A percentile compares a stretch with the other conserved stretches of the same genome.
Evolutionary conservation across 2,329 filamentous ascomycete genomes (phyloP).

Genomic region (Claviceps pazoutovae): DNA sequence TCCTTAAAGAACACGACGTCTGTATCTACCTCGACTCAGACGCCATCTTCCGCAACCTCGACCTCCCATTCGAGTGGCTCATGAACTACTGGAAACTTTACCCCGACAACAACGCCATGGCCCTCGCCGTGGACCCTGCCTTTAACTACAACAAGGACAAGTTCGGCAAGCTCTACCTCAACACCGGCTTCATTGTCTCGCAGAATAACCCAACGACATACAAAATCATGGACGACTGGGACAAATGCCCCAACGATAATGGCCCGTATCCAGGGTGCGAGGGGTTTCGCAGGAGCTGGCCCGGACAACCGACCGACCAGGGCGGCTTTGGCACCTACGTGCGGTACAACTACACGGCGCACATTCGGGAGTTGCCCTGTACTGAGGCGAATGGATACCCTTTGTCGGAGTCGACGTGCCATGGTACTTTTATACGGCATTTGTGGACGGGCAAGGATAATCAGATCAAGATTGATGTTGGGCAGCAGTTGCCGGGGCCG

Average conservation of each 20-base stretch:
- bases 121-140: slow-evolving; percentile 26
- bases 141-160: slow-evolving; percentile 25
- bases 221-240: slow-evolving; percentile 35
- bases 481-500: slow-evolving; percentile 22
- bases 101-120: slow-evolving; percentile 25
- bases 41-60: slow-evolving; percentile 28
- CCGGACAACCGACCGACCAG: slow-evolving; percentile 27
- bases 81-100: slow-evolving; percentile 32
- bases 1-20: slow-evolving; percentile 28
- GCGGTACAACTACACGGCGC: slow-evolving; percentile 27
- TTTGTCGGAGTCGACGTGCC: slow-evolving; percentile 22
- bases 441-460: slow-evolving; percentile 28
- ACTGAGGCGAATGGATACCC: slow-evolving; percentile 30
- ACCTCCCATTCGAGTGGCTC: slow-evolving; percentile 32
- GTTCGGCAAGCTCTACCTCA: slow-evolving; percentile 28
- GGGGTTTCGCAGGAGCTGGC: slow-evolving; percentile 22
- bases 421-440: slow-evolving; percentile 28
- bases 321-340: slow-evolving; percentile 30
- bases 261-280: slow-evolving; percentile 24
- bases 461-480: slow-evolving; percentile 25
- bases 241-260: slow-evolving; percentile 25
- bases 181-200: slow-evolving; percentile 39
- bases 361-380: slow-evolving; percentile 27
- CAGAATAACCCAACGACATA: slow-evolving; percentile 35
- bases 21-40: slow-evolving; percentile 32